Percentiles rank a stretch among this genome's conserved stretches.
These are phyloP conservation scores for Microbotryomycetes sp. DNA, from an alignment of 1,284 basidiomycete genomes.

Conservation along the genomic window DNA sequence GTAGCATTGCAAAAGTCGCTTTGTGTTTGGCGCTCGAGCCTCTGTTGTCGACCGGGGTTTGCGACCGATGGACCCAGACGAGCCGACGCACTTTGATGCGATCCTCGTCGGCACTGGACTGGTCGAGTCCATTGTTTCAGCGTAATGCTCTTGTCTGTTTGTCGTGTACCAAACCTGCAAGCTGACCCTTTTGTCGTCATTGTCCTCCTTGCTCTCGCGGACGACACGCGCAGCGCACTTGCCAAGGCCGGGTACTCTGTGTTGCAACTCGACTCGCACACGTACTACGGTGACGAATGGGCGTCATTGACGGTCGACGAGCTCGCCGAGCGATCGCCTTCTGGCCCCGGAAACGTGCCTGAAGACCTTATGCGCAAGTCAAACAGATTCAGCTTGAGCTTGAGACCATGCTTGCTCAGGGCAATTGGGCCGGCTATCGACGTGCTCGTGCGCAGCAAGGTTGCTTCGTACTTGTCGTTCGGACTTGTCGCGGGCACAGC, in stretches of 20 bases:
- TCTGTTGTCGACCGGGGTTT: no score
- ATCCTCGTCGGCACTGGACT: constrained; percentile 74
- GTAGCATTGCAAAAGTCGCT: no score
- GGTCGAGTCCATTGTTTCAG: constrained; percentile 64
- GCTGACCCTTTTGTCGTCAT: neutral
- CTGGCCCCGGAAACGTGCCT: neutral
- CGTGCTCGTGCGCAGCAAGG: constrained; percentile 72
- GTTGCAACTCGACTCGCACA: constrained; percentile 75
- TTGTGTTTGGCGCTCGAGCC: neutral
- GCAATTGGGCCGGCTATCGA: constrained; percentile 72
- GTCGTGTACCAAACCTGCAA: neutral
- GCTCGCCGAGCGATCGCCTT: constrained; percentile 54
- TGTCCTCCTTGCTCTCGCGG: neutral
- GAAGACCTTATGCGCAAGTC: constrained; percentile 45
- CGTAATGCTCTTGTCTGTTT: constrained; percentile 57
- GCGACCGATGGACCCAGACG: constrained; percentile 24
- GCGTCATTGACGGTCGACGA: constrained; percentile 78
- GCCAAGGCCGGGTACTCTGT: constrained; percentile 79
- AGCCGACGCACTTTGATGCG: constrained; percentile 58
- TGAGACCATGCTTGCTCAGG: constrained; percentile 74
- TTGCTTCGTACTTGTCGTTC: constrained; percentile 84
- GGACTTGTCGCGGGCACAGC: constrained; percentile 70
- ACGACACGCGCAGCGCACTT: constrained; percentile 49
- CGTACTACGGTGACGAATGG: constrained; percentile 76
- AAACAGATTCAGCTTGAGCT: constrained; percentile 73